Base-by-base conservation (phyloP, 2,329 filamentous ascomycete species). In the Nannizziopsis barbatae region DNA sequence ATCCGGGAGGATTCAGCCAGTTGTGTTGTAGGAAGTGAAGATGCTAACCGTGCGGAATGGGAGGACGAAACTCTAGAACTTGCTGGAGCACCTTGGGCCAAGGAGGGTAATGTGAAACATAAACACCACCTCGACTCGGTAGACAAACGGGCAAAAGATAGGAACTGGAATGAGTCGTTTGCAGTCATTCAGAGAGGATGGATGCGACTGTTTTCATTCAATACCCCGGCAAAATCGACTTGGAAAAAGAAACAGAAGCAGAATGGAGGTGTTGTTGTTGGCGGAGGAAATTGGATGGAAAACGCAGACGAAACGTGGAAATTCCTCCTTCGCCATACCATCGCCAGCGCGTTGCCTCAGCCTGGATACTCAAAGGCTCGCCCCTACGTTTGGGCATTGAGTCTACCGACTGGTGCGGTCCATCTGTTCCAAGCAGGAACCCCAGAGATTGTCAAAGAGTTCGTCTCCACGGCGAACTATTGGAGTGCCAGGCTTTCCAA, bases 381-480 rank as follows among this genome's bases (percentile, higher is more conserved):
- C 9, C 89, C 89, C 3, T 81, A 96, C 63, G 92, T 98, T 1
- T 98, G 89, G 84, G 90, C 92, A 2, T 71, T 98, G 45, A 94
- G 86, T 53, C 72, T 98, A 40, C 90, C 92, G 0, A 93, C 83
- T 1, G 92, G 92, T 10, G 90, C 90, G 0, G 89, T 98, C 0
- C 92, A 98, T 63, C 75, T 98, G n/a, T 98, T 98, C 75, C 89
- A 96, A 61, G 92, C 92, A 42, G 92, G 92, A 49, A 98, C 92
- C 0, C 80, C 86, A 0, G 92, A 98, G 58, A 95, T 96, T 58
- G 85, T 89, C 57, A 84, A 84, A 57, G 92, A 98, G 63, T 98
- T 95, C 59, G 89, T 96, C 45, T 83, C 80, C 14, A 93, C 89
- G 1, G 87, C 86, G 58, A 98, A 98, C 67, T 98, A 96, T 68